A percentile compares a stretch with the other conserved stretches of the same genome.
phyloP scores from a whole-genome alignment of 2,329 filamentous ascomycete species.

The Elsinoe arachidis region DNA sequence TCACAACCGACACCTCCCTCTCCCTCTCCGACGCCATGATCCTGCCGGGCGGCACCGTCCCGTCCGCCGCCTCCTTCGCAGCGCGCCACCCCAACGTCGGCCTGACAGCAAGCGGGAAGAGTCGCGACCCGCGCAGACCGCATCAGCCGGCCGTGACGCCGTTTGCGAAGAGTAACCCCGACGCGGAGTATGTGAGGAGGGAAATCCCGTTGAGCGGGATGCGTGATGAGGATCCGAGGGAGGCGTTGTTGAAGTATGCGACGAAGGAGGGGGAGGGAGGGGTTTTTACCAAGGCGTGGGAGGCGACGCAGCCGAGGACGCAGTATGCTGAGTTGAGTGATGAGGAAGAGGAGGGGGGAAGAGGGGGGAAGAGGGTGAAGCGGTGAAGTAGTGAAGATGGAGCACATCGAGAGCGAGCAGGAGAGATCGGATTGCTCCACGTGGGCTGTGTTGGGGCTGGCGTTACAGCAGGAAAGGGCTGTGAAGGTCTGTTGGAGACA shows the following conservation, averaged over 20 bases:
- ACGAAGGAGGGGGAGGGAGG: constrained; percentile 79
- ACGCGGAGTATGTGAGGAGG: constrained; percentile 79
- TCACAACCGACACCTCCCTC: constrained; percentile 74
- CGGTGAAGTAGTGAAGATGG: constrained; percentile 5
- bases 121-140: constrained; percentile 73
- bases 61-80: constrained; percentile 39
- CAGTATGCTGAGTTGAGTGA: constrained; percentile 87
- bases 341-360: constrained; percentile 62
- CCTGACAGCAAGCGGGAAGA: constrained; percentile 67
- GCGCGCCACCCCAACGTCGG: constrained; percentile 61
- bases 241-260: constrained; percentile 89
- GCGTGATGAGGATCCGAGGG: constrained; percentile 91
- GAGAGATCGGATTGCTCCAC: too few relatives aligned
- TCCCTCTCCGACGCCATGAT: constrained; percentile 77
- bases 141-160: constrained; percentile 77
- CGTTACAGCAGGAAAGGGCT: too few relatives aligned
- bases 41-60: constrained; percentile 38
- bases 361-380: constrained; percentile 51
- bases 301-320: constrained; percentile 80
- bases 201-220: constrained; percentile 85
- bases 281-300: constrained; percentile 90
- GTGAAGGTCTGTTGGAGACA: too few relatives aligned
- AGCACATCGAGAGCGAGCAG: too few relatives aligned
- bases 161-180: constrained; percentile 81
- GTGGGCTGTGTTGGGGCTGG: too few relatives aligned